Evolutionary conservation across 78 protist species (phyloP).

Genomic region (Speleostelium caveatum): DNA sequence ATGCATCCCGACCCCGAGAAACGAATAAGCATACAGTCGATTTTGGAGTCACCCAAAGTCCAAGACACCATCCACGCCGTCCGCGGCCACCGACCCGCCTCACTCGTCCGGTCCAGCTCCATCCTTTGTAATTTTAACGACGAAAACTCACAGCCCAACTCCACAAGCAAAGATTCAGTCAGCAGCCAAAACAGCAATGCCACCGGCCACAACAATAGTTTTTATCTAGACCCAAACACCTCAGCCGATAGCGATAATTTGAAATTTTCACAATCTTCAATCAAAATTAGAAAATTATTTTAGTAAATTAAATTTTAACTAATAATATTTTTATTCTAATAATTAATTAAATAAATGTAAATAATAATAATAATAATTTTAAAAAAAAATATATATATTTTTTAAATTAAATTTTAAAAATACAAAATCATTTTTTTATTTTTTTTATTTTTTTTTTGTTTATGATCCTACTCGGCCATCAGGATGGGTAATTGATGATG

Average conservation of each 20-base stretch:
- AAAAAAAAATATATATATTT: no score
- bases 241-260: not conserved
- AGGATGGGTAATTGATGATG: no score
- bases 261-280: not conserved
- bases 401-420: no score
- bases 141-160: not conserved
- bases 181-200: not conserved
- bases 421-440: no score
- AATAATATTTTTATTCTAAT: no score
- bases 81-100: not conserved
- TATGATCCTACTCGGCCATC: no score
- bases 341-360: not conserved
- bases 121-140: not conserved
- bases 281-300: not conserved
- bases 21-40: conserved; percentile 14
- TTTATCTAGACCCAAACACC: not conserved
- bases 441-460: no score
- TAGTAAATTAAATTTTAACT: not conserved
- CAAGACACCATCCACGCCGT: not conserved
- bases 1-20: conserved; percentile 48
- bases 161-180: not conserved
- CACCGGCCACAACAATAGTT: not conserved
- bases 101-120: not conserved
- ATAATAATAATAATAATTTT: no score
- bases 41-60: conserved; percentile 1